These are phyloP conservation scores for Globisporangium heterothallicum DNA, from an alignment of 352 stramenopile species.

Conservation along the genomic window DNA sequence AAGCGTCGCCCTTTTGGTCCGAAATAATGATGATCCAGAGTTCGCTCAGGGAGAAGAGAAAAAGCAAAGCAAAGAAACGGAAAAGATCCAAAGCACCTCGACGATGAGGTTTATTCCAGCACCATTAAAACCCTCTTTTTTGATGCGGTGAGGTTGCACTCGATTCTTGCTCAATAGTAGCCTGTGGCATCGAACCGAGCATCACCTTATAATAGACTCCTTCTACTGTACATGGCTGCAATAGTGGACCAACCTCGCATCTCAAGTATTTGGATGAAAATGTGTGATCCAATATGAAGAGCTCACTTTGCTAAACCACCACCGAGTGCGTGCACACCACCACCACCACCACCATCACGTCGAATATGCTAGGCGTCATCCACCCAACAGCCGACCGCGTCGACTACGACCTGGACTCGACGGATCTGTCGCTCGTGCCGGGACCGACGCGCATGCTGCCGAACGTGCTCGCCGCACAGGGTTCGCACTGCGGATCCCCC, in stretches of 20 bases:
- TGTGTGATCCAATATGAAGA: no score
- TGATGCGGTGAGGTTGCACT: no score
- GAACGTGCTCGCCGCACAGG: constrained; percentile 30
- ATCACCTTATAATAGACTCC: no score
- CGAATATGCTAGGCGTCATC: background rate
- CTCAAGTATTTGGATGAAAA: no score
- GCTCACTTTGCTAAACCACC: background rate
- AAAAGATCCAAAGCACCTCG: constrained; percentile 6
- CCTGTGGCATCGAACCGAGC: no score
- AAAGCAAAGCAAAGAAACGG: background rate
- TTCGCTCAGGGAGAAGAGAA: background rate
- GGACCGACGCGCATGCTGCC: constrained; percentile 16
- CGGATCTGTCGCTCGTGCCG: background rate
- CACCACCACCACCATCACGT: background rate
- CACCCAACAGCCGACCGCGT: background rate
- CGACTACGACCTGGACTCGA: background rate
- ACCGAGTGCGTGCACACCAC: background rate
- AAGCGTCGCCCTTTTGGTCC: background rate
- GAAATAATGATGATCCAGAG: background rate
- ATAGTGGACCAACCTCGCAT: no score
- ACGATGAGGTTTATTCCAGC: background rate
- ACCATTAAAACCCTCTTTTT: background rate
- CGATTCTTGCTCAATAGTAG: no score
- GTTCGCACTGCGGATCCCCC: constrained; percentile 28
- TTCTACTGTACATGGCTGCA: no score